Conservation (phyloP, 192 early-diverging fungal genomes). For the Haplosporangium gracile region DNA sequence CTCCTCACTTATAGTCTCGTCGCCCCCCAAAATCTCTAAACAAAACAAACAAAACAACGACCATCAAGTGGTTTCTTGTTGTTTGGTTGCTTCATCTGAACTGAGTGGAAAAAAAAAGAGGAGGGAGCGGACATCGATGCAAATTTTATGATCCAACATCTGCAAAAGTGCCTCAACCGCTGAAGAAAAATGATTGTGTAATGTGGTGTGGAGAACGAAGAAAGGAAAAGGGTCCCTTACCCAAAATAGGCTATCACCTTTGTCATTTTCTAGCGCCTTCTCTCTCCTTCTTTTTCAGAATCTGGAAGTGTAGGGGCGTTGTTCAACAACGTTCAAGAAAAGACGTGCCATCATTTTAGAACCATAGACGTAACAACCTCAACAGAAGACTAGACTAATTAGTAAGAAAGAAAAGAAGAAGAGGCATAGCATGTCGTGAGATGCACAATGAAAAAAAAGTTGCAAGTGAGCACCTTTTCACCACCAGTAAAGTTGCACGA, state of each 20-base stretch:
- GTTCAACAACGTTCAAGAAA: background rate
- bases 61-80: background rate
- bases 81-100: background rate
- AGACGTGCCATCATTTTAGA: background rate
- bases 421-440: background rate
- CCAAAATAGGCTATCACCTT: background rate
- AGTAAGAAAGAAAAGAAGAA: background rate
- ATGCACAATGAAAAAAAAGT: background rate
- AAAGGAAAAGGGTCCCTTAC: background rate
- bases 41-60: background rate
- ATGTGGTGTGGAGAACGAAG: background rate
- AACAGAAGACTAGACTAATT: background rate
- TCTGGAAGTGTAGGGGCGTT: background rate
- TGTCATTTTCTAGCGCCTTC: background rate
- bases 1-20: background rate
- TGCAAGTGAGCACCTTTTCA: background rate
- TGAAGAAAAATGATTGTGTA: background rate
- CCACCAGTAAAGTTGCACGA: too few species aligned
- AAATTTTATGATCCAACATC: background rate
- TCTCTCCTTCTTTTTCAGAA: background rate
- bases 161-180: background rate
- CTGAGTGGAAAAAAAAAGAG: background rate
- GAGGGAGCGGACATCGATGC: background rate
- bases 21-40: background rate
- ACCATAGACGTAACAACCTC: background rate